Evolutionary conservation across 257 asterid species (phyloP).

Genomic region (Nicotiana obtusifolia): DNA sequence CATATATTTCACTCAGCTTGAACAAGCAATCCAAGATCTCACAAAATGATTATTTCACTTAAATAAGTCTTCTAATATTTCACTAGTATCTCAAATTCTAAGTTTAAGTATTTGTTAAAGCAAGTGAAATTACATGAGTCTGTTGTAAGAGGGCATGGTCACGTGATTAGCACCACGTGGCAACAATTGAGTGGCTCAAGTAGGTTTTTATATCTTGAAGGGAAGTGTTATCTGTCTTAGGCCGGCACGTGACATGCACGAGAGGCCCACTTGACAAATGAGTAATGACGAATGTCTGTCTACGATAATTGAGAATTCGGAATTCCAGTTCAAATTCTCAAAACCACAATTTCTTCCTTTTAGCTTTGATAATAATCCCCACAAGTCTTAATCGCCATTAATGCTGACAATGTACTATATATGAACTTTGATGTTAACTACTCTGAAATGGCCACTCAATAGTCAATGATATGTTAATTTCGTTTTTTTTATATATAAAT

Average conservation of each 20-base stretch:
- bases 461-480: background rate
- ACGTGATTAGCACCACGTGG: background rate
- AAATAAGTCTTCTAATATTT: background rate
- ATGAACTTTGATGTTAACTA: background rate
- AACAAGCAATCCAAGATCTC: too few species aligned
- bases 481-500: background rate
- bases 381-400: background rate
- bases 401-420: constrained; percentile 3
- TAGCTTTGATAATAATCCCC: background rate
- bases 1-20: too few species aligned
- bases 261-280: background rate
- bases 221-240: background rate
- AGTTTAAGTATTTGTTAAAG: background rate
- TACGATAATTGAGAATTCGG: background rate
- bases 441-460: background rate
- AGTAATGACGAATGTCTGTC: constrained; percentile 11
- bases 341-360: background rate
- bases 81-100: background rate
- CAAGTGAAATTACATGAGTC: background rate
- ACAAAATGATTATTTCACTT: background rate
- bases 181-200: background rate
- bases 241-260: background rate
- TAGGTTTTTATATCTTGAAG: background rate
- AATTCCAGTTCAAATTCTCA: background rate
- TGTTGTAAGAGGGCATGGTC: background rate